Evolutionary conservation across 2,329 filamentous ascomycete species (phyloP), one percentile per base, ranked within the genome.

Genomic region (Septoria petroselini): DNA sequence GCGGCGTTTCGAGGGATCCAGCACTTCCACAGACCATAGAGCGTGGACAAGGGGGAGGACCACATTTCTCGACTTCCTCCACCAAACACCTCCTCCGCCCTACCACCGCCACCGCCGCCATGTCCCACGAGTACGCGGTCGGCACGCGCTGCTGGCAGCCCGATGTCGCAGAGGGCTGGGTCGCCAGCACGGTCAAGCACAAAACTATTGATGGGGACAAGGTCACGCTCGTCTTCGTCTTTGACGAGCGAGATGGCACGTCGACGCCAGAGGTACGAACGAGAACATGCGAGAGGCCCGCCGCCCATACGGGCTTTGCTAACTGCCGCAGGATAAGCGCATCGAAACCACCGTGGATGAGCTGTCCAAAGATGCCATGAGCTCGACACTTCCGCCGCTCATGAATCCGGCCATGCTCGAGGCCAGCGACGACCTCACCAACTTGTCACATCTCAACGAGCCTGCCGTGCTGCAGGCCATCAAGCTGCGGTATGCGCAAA

Each of bases 361-460:
- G 62, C 76, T 98, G 58, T 81, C 87, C 70, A 83, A 84, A 65
- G 83, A 85, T 65, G 84, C 85, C 68, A 86, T 83, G 66, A 85
- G 91, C 72, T 75, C 84, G 45, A 83, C 83, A 50, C 77, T 98
- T 57, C 93, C 93, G 40, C 93, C 93, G 42, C 73, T 98, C 63
- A 97, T 97, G 90, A 98, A 98, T 71, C 93, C 93, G 60, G 82
- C 91, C 44, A 94, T 97, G 83, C 86, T 98, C 61, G 93, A 98
- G 79, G 93, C 93, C 62, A 96, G 91, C 74, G 93, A 98, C 73
- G 93, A 98, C 71, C 75, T 98, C 64, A 98, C 93, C 58, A 97
- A 95, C 70, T 72, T 98, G 60, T 98, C 93, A 62, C 91, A 98
- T 81, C 75, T 98, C 56, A 98, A 98, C 75, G 93, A 98, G 72